Evolutionary conservation across 2,329 filamentous ascomycete genomes (phyloP), one percentile per base, ranked within the genome.

Genomic region (Xylaria arbuscula): DNA sequence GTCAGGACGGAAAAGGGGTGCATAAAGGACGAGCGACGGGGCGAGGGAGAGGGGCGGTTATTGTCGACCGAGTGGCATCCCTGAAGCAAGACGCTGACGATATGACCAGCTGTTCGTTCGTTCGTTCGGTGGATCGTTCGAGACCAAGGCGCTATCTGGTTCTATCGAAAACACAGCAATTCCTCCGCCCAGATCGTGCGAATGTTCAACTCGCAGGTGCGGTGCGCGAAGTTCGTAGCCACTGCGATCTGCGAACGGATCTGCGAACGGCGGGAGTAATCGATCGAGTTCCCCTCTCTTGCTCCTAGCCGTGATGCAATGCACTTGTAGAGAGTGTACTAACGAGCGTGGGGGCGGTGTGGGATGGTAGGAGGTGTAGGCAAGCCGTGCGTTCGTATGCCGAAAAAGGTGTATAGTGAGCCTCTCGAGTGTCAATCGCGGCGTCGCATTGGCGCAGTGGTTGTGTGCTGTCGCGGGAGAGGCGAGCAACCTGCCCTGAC

Each of bases 1-100:
- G 94, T 97, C 82, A 98, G 89, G 81, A 95, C 86, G 72, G 95
- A 98, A 86, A 98, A 98, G 78, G 94, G 93, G 93, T 98, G 94
- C 95, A 98, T 98, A 87, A 74, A 77, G 73, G 68, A 59, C 59
- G 62, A 66, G 61, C 53, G 65, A 54, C 42, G 22, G 34, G 59
- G 45, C 7, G 62, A 38, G 54, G 64, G 71, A 40, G 58, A 36
- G 40, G 86, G 88, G 83, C 79, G 83, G 81, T 78, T 82, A 80
- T 79, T 58, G 68, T 70, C 56, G 64, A 67, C 63, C 62, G 68
- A 70, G 69, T 72, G 64, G 73, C 75, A 77, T 77, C 66, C 67
- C 75, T 72, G 42, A 64, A 63, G 61, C 45, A 63, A 64, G 38
- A 50, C 36, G 9, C 24, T 57, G 51, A 32, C 28, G 54, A 28